Base-by-base conservation (phyloP, 2,329 filamentous ascomycete genomes). In the Colletotrichum camelliae region DNA sequence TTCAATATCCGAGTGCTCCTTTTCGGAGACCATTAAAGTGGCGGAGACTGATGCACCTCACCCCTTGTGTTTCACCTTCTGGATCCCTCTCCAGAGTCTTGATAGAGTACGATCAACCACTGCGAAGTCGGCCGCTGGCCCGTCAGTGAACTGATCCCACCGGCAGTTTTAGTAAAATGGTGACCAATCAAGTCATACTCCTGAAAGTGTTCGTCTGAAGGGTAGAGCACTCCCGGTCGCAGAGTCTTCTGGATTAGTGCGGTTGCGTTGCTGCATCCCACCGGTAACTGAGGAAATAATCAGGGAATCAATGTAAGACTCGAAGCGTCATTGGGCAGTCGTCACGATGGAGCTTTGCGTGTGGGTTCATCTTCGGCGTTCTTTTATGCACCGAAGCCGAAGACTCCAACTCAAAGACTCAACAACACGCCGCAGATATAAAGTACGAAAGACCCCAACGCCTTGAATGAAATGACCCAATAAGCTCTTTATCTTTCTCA, bases 1-100 rank as follows among this genome's bases (percentile, higher is more conserved):
- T 52, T 52, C n/a, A 7, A 52, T 7, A 4, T 21, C n/a, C 2
- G 10, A 7, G 12, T 2, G 10, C n/a, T 52, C 6, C 0, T 52
- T 52, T 24, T 24, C 10, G 2, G 12, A 13, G 2, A 52, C 3
- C 6, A 2, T 13, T 52, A 12, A 1, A 21, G 1, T 52, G 43
- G 21, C 2, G n/a, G 10, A 21, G n/a, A 52, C n/a, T 24, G 43
- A 1, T 21, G 43, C 0, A 52, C 1, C 2, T 7, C n/a, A 7
- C n/a, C 2, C 43, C n/a, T 24, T 21, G 2, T 21, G 6, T 21
- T 52, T 52, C 6, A 21, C 21, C 12, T 0, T 18, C 39, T 48
- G 9, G 39, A 7, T 2, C 43, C 4, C n/a, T 52, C 43, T 52
- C 10, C n/a, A 52, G 43, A 52, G n/a, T 4, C n/a, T 52, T 52